Evolutionary conservation across 1,284 basidiomycete species (phyloP).

Genomic region (Rhodotorula sp.): DNA sequence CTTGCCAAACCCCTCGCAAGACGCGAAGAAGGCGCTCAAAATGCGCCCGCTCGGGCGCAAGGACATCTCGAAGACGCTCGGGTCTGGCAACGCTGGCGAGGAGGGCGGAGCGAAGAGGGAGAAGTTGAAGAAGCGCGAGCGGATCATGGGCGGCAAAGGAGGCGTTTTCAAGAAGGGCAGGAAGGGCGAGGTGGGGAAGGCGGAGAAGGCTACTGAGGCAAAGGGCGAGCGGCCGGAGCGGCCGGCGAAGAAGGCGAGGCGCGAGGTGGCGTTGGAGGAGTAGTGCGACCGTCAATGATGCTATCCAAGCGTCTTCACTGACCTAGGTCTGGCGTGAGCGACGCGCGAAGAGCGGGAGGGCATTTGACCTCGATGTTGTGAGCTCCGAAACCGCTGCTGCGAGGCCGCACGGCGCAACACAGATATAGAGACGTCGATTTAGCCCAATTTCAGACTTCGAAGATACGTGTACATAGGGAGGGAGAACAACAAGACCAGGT

Average conservation of each 20-base stretch:
- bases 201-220: background rate
- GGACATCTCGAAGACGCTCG: conserved; percentile 35
- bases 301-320: background rate
- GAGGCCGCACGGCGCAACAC: too few species aligned
- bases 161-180: conserved; percentile 55
- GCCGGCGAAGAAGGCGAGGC: conserved; percentile 19
- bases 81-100: conserved; percentile 18
- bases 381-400: too few species aligned
- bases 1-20: conserved; percentile 61
- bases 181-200: background rate
- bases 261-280: conserved; percentile 23
- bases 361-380: too few species aligned
- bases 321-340: background rate
- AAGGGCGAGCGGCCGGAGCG: conserved; percentile 46
- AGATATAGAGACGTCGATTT: too few species aligned
- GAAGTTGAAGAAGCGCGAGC: conserved; percentile 52
- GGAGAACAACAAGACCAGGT: too few species aligned
- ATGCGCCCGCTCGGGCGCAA: conserved; percentile 68
- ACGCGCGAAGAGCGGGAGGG: background rate
- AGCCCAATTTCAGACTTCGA: too few species aligned
- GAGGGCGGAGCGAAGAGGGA: conserved; percentile 56
- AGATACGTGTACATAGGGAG: too few species aligned
- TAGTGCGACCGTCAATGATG: background rate
- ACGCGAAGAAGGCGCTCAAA: conserved; percentile 80
- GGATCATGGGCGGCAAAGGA: conserved; percentile 40